Evolutionary conservation across 2,329 filamentous ascomycete species (phyloP).

Genomic region (Myriosclerotinia scirpicola): DNA sequence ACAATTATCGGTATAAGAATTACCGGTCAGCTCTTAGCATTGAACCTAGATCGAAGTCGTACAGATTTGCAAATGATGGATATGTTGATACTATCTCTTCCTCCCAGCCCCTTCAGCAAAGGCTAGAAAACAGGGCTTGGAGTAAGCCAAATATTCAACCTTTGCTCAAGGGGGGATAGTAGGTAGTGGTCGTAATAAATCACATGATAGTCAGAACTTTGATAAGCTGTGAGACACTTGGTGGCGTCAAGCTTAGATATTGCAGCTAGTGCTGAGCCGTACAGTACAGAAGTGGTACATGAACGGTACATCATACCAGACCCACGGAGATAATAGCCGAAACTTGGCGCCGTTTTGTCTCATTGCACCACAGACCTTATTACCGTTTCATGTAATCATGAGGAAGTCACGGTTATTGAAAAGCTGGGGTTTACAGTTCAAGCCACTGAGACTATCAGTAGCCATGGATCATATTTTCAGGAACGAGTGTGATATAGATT

Average conservation of each 20-base stretch:
- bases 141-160: too few relatives aligned
- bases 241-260: neutral
- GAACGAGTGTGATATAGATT: neutral
- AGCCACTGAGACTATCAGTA: neutral
- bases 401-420: neutral
- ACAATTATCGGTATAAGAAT: neutral
- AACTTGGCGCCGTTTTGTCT: slow-evolving; percentile 5
- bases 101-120: too few relatives aligned
- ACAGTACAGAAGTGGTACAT: neutral
- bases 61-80: neutral
- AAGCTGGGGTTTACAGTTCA: neutral
- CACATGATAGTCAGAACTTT: slow-evolving; percentile 6
- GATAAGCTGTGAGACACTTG: neutral
- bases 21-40: neutral
- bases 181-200: neutral
- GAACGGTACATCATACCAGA: neutral
- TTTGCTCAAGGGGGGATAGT: too few relatives aligned
- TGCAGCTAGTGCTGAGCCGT: slow-evolving; percentile 1
- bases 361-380: neutral
- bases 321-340: neutral
- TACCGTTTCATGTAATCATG: neutral
- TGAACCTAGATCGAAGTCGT: neutral
- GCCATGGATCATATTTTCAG: neutral
- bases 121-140: too few relatives aligned
- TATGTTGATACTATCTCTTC: neutral